Evolutionary conservation across 176 grass and related monocot species (phyloP).

Genomic region (Oryza glumipatula): DNA sequence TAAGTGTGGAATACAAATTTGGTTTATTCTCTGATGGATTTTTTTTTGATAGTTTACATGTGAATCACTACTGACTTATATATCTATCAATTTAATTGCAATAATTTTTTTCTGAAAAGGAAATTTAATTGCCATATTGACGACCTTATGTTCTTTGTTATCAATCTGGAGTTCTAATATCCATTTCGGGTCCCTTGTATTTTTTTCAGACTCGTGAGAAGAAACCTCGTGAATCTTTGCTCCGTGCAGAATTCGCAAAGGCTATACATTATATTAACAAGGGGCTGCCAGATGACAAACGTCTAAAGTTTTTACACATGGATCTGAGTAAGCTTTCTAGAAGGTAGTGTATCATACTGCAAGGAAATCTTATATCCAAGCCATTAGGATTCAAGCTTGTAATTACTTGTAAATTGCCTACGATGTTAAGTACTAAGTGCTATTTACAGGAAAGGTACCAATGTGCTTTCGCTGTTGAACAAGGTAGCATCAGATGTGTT

Average conservation of each 20-base stretch:
- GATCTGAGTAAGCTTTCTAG: conserved; percentile 93
- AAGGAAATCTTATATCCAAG: conserved; percentile 21
- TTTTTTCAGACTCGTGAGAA: conserved; percentile 89
- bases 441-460: conserved; percentile 69
- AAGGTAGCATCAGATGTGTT: conserved; percentile 82
- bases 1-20: conserved; percentile 11
- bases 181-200: conserved; percentile 33
- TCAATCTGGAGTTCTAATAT: conserved; percentile 42
- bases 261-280: conserved; percentile 94
- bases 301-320: conserved; percentile 94
- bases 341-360: conserved; percentile 55
- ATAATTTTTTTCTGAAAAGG: neutral
- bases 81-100: conserved; percentile 18
- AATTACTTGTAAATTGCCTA: conserved; percentile 26
- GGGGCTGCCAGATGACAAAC: conserved; percentile 60
- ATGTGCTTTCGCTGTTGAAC: conserved; percentile 69
- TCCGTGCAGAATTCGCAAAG: conserved; percentile 87
- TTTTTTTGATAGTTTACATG: neutral
- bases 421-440: conserved; percentile 20
- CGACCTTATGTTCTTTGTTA: conserved; percentile 22
- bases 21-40: conserved; percentile 13
- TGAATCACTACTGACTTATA: conserved; percentile 12
- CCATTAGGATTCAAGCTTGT: conserved; percentile 22
- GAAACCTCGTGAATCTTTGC: conserved; percentile 95
- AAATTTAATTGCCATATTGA: conserved; percentile 3